These are phyloP conservation scores for Glycine soja DNA, from an alignment of 306 rosid genomes.

Conservation along the genomic window DNA sequence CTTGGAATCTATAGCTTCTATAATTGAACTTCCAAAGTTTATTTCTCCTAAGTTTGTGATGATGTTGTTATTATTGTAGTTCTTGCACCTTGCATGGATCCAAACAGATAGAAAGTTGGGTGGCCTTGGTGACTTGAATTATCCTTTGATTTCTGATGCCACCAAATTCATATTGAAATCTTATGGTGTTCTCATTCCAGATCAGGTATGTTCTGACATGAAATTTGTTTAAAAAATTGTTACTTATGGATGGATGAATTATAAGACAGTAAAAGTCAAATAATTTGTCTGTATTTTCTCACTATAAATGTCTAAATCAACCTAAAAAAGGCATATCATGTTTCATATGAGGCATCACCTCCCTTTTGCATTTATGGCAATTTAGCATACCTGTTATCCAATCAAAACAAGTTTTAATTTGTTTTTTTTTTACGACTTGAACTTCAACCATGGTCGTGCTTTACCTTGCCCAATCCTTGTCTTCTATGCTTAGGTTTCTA, in stretches of 20 bases:
- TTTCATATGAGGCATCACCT: not conserved
- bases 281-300: constrained; percentile 20
- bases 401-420: constrained; percentile 15
- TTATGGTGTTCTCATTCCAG: constrained; percentile 83
- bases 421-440: constrained; percentile 3
- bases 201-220: constrained; percentile 64
- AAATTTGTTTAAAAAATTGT: constrained; percentile 17
- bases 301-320: not conserved
- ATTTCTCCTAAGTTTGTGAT: constrained; percentile 34
- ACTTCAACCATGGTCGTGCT: not conserved
- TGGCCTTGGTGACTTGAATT: constrained; percentile 94
- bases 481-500: not conserved
- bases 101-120: constrained; percentile 97
- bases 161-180: constrained; percentile 89
- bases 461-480: not conserved
- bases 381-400: not conserved
- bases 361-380: constrained; percentile 18
- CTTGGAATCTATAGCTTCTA: constrained; percentile 18
- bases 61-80: constrained; percentile 56
- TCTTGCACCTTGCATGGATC: constrained; percentile 98
- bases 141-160: constrained; percentile 89
- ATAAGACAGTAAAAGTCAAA: not conserved
- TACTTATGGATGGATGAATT: constrained; percentile 19
- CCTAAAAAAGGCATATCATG: not conserved
- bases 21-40: not conserved